Percentiles rank a stretch among this genome's conserved stretches.
Conservation (phyloP, 805 yeast genomes). For the Nakazawaea pomicola region DNA sequence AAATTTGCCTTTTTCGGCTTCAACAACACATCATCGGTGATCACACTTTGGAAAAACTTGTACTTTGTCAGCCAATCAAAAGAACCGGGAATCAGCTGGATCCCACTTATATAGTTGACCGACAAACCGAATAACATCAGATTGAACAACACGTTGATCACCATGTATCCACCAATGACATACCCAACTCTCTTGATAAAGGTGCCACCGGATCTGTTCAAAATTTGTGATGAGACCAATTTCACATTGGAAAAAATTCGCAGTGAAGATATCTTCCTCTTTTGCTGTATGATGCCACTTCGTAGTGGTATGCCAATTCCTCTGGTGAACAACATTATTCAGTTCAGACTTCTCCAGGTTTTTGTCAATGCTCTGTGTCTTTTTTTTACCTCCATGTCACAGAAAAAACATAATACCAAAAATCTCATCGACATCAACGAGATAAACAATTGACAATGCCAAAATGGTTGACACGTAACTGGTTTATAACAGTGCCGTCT, state of each 20-base stretch:
- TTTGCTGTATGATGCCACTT: not conserved
- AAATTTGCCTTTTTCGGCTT: slow-evolving; percentile 29
- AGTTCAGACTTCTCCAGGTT: too few relatives aligned
- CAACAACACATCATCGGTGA: slow-evolving; percentile 30
- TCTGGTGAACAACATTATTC: too few relatives aligned
- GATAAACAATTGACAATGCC: too few relatives aligned
- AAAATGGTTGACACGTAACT: slow-evolving; percentile 2
- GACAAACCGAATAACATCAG: slow-evolving; percentile 28
- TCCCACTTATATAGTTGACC: slow-evolving; percentile 21
- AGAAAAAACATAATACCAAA: too few relatives aligned
- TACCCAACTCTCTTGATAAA: slow-evolving; percentile 39
- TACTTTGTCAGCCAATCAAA: slow-evolving; percentile 25
- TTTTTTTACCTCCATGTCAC: too few relatives aligned
- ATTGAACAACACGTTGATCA: slow-evolving; percentile 32
- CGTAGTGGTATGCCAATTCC: not conserved
- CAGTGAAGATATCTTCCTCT: not conserved
- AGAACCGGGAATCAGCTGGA: slow-evolving; percentile 23
- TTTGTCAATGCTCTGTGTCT: too few relatives aligned
- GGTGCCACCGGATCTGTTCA: slow-evolving; percentile 31
- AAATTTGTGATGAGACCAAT: slow-evolving; percentile 5
- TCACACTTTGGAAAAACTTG: slow-evolving; percentile 31
- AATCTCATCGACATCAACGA: too few relatives aligned
- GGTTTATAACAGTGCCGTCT: slow-evolving; percentile 1
- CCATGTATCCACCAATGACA: slow-evolving; percentile 36
- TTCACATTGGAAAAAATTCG: slow-evolving; percentile 3